phyloP scores from a whole-genome alignment of 169 alveolate species.

The Plasmodium chabaudi region DNA sequence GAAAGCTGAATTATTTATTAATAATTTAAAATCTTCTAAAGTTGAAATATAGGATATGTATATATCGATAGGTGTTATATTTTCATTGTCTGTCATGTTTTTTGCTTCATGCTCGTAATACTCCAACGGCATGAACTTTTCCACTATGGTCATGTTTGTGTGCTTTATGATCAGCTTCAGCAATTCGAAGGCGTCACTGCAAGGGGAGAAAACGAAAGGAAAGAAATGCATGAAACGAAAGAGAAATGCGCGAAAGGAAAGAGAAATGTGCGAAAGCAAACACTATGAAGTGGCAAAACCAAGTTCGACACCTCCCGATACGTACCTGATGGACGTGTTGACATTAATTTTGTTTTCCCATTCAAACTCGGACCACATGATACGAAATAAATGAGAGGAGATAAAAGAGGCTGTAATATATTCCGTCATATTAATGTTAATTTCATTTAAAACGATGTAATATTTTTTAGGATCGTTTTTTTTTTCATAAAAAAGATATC shows the following conservation, averaged over 20 bases:
- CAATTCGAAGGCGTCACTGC: slow-evolving; percentile 66
- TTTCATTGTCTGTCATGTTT: slow-evolving; percentile 38
- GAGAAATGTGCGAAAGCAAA: no score
- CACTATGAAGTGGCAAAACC: no score
- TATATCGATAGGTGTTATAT: slow-evolving; percentile 70
- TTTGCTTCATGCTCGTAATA: slow-evolving; percentile 68
- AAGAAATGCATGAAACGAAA: no score
- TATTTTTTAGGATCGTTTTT: slow-evolving; percentile 83
- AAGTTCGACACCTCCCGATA: neutral
- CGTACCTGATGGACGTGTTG: slow-evolving; percentile 77
- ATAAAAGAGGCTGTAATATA: slow-evolving; percentile 90
- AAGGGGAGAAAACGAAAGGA: slow-evolving; percentile 63
- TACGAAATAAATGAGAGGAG: slow-evolving; percentile 90
- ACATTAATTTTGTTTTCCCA: slow-evolving; percentile 95
- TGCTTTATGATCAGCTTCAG: slow-evolving; percentile 64
- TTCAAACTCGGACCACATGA: slow-evolving; percentile 96
- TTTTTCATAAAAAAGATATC: slow-evolving; percentile 93
- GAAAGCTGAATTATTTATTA: slow-evolving; percentile 83
- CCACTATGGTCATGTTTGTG: slow-evolving; percentile 73
- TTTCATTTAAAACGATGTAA: slow-evolving; percentile 89
- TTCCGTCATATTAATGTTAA: slow-evolving; percentile 91
- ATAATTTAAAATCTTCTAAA: slow-evolving; percentile 75
- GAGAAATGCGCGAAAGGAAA: no score
- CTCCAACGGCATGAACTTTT: slow-evolving; percentile 71
- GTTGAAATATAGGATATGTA: slow-evolving; percentile 77